Conservation (phyloP, 345 rosid species). For the Boechera stricta region DNA sequence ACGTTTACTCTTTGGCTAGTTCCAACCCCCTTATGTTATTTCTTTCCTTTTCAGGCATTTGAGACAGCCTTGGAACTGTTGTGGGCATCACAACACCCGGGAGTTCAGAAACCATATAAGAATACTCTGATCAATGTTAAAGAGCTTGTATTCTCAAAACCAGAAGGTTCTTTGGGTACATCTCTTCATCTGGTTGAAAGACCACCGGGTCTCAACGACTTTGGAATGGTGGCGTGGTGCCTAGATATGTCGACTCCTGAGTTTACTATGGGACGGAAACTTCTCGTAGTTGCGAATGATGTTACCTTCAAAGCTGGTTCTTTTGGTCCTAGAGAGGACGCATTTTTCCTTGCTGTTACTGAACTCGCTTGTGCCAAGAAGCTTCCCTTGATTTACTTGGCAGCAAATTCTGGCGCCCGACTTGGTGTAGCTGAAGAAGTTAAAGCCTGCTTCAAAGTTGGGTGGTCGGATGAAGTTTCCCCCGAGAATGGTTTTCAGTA, state of each 20-base stretch:
- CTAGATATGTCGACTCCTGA: conserved; percentile 93
- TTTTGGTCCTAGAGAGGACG: conserved; percentile 98
- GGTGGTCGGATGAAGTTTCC: conserved; percentile 86
- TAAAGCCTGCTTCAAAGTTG: conserved; percentile 83
- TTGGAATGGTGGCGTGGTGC: conserved; percentile 99
- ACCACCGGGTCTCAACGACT: conserved; percentile 76
- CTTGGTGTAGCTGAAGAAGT: conserved; percentile 98
- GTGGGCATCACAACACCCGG: conserved; percentile 75
- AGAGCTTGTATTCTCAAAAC: conserved; percentile 82
- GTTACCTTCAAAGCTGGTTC: conserved; percentile 98
- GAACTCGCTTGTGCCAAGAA: conserved; percentile 91
- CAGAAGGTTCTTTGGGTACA: conserved; percentile 70
- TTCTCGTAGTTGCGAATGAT: conserved; percentile 84
- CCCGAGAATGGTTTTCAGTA: conserved; percentile 98
- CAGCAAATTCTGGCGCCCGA: conserved; percentile 99
- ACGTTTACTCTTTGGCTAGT: conserved; percentile 3
- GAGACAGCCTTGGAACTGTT: conserved; percentile 75
- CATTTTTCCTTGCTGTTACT: conserved; percentile 92
- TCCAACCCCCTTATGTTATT: conserved; percentile 12
- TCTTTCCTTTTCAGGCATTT: conserved; percentile 73
- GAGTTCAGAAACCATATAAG: conserved; percentile 55
- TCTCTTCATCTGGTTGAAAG: conserved; percentile 70
- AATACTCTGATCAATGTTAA: conserved; percentile 60
- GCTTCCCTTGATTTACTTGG: conserved; percentile 92
- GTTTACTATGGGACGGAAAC: conserved; percentile 90